Evolutionary conservation across 169 alveolate species (phyloP).

Genomic region (Eimeria tenella): DNA sequence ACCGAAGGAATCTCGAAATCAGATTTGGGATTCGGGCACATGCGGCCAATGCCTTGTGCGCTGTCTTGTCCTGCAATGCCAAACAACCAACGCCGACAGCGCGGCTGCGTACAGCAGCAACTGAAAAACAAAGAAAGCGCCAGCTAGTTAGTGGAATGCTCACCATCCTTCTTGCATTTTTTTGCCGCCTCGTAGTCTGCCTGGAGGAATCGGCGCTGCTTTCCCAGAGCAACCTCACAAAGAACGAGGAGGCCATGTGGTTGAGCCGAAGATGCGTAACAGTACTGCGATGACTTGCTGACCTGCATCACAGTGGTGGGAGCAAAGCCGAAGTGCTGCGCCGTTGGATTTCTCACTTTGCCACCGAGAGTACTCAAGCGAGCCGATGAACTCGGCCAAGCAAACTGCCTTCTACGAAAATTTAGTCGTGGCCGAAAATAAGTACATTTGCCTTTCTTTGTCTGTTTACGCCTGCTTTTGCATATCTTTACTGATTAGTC

Average conservation of each 20-base stretch:
- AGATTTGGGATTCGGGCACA: constrained; percentile 62
- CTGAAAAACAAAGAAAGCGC: background rate
- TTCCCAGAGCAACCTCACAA: constrained; percentile 94
- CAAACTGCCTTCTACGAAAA: too few species aligned
- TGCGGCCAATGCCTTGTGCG: constrained; percentile 69
- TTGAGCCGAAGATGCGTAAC: constrained; percentile 86
- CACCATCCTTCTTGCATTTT: constrained; percentile 80
- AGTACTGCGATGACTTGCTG: constrained; percentile 91
- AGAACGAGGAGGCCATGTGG: constrained; percentile 90
- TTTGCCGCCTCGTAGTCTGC: constrained; percentile 88
- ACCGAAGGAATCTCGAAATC: constrained; percentile 52
- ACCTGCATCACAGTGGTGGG: constrained; percentile 61
- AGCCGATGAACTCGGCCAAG: too few species aligned
- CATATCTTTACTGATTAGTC: too few species aligned
- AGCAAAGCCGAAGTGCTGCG: background rate
- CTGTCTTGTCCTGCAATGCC: constrained; percentile 61
- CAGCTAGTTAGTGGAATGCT: background rate
- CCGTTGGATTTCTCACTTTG: too few species aligned
- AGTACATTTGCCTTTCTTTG: too few species aligned
- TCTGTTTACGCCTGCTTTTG: too few species aligned
- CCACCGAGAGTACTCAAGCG: too few species aligned
- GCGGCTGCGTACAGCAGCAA: background rate
- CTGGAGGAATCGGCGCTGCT: constrained; percentile 79
- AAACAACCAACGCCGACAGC: background rate
- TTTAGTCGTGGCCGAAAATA: too few species aligned